Base-by-base conservation (phyloP, 1,284 basidiomycete species). In the Ustilago loliicola region DNA sequence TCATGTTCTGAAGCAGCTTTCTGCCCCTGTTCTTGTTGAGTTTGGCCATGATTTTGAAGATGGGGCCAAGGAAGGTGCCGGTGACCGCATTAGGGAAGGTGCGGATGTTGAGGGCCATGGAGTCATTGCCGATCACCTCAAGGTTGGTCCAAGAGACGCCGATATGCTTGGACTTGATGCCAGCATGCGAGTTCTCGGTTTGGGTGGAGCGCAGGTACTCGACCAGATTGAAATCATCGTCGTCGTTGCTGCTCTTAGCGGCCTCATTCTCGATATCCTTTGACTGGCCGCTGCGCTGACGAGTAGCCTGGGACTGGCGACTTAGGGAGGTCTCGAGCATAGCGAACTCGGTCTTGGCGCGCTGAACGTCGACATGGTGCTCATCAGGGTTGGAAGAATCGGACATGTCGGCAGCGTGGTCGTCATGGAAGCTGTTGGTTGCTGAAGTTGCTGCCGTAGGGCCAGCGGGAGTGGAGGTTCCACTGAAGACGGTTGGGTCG, bases 121-220 rank as follows among this genome's bases (percentile, higher is more conserved):
- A 79, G 45, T 65, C 68, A 30, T 61, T 76, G 17, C 80, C 80
- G 27, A 80, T 32, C 21, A 81, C 80, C 29, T 66, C 66, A 36
- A 82, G 57, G 42, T 81, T 64, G n/a, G 66, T 42, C 79, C 79
- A 82, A 19, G 69, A 79, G 57, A 80, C 80, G 42, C 81, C 81
- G 29, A 82, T 47, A 50, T 53, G 64, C 65, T 82, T 82, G 11
- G 70, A 59, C 54, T 79, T 80, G 64, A 80, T 66, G 30, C 80
- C 80, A 7, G 69, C 74, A 11, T 71, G 53, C 2, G 91, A 89
- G 89, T 65, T 92, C 69, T 89, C 88, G 48, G 93, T 90, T 81
- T 91, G 91, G 70, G 92, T 57, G 30, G 55, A 75, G 10, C 90
- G 89, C 19, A 96, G 89, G 80, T 93, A 94, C 60, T 92, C 92